Percentiles rank a stretch among this genome's conserved stretches.
phyloP scores from a whole-genome alignment of 2,329 filamentous ascomycete species.

The Sclerotinia nivalis region DNA sequence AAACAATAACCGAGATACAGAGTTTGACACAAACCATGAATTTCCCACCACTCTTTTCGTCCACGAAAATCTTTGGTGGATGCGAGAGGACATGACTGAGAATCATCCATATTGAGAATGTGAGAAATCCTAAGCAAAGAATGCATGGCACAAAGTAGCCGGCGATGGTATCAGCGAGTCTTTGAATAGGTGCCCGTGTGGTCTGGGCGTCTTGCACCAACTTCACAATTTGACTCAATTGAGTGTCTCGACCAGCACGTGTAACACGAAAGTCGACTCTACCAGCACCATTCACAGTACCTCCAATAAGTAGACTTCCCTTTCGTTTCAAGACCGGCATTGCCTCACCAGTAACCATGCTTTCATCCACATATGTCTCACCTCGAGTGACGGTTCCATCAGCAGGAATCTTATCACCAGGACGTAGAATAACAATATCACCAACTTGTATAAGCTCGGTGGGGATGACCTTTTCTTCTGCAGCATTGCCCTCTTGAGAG shows the following conservation, averaged over 20 bases:
- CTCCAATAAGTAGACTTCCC: slow-evolving; percentile 79
- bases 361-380: slow-evolving; percentile 93
- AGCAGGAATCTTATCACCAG: slow-evolving; percentile 94
- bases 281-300: slow-evolving; percentile 92
- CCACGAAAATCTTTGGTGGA: slow-evolving; percentile 85
- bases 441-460: slow-evolving; percentile 93
- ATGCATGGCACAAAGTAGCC: slow-evolving; percentile 94
- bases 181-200: slow-evolving; percentile 88
- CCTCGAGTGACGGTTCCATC: slow-evolving; percentile 86
- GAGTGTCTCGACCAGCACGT: slow-evolving; percentile 88
- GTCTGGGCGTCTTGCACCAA: slow-evolving; percentile 98
- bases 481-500: slow-evolving; percentile 56
- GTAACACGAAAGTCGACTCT: slow-evolving; percentile 91
- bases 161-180: slow-evolving; percentile 84
- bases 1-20: slow-evolving; percentile 97
- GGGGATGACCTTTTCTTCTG: slow-evolving; percentile 83
- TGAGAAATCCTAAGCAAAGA: slow-evolving; percentile 77
- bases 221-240: slow-evolving; percentile 96
- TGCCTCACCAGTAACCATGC: slow-evolving; percentile 97
- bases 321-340: slow-evolving; percentile 91
- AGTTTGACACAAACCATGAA: slow-evolving; percentile 97
- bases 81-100: slow-evolving; percentile 81
- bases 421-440: slow-evolving; percentile 88
- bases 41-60: slow-evolving; percentile 80
- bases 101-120: slow-evolving; percentile 92